Conservation (phyloP, 1,284 basidiomycete genomes). For the Ceratobasidium sp. region DNA sequence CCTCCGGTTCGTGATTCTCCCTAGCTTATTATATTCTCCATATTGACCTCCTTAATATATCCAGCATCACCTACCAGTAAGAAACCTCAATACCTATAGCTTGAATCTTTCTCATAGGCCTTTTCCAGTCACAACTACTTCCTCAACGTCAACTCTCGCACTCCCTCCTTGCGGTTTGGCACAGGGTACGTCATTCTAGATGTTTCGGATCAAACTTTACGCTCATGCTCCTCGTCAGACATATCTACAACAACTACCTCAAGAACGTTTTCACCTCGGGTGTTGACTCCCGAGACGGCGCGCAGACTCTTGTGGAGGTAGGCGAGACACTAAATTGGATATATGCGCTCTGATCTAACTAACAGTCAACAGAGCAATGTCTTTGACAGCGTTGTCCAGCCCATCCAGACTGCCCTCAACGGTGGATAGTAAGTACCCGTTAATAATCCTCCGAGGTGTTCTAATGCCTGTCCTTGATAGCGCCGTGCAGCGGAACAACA, state of each 20-base stretch:
- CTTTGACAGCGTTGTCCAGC: constrained; percentile 15
- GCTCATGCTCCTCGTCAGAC: not conserved
- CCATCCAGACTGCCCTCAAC: constrained; percentile 14
- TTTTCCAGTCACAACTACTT: constrained; percentile 42
- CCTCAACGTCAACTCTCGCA: constrained; percentile 49
- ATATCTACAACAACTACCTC: constrained; percentile 49
- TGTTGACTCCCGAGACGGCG: constrained; percentile 44
- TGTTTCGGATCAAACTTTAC: not conserved
- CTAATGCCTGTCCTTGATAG: not conserved
- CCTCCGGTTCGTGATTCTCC: constrained; percentile 13
- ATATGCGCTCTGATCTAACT: not conserved
- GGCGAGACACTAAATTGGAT: not conserved
- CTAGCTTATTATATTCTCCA: not conserved
- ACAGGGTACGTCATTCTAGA: constrained; percentile 45
- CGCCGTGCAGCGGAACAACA: constrained; percentile 32
- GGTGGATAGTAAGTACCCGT: constrained; percentile 23
- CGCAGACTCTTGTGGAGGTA: constrained; percentile 44
- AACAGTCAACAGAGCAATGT: constrained; percentile 10
- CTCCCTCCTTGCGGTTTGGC: constrained; percentile 52
- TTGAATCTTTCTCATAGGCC: not conserved
- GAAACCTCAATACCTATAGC: not conserved
- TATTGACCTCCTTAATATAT: not conserved
- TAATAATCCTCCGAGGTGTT: not conserved
- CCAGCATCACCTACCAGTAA: constrained; percentile 41
- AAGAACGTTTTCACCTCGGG: constrained; percentile 46